A percentile compares a stretch with the other conserved stretches of the same genome.
Conservation (phyloP, 495 filamentous ascomycete species). For the Penicillium canariense region DNA sequence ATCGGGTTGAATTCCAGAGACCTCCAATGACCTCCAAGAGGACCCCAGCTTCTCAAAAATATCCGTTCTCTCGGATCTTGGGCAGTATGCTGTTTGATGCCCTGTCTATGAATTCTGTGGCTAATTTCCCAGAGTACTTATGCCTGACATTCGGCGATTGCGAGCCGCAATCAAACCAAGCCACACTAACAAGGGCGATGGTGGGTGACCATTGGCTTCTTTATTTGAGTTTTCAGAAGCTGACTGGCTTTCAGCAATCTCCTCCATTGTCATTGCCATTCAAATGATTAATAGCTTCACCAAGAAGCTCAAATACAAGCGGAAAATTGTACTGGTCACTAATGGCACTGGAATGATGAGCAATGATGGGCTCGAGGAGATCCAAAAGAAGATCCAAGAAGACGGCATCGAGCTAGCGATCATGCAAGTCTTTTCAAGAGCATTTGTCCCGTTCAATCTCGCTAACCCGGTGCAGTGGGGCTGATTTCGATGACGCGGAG, state of each 20-base stretch:
- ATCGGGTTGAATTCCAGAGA: conserved; percentile 44
- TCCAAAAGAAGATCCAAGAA: conserved; percentile 67
- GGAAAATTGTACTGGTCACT: conserved; percentile 81
- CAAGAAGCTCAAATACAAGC: conserved; percentile 85
- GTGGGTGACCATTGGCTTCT: conserved; percentile 26
- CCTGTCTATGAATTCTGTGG: neutral
- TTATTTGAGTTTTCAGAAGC: neutral
- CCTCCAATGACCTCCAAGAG: conserved; percentile 61
- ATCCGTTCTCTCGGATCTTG: conserved; percentile 66
- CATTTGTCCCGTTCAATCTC: neutral
- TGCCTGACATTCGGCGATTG: conserved; percentile 66
- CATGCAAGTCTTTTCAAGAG: conserved; percentile 55
- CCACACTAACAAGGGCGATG: conserved; percentile 71
- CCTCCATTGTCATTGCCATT: conserved; percentile 79
- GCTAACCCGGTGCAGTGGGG: conserved; percentile 61
- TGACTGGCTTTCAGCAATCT: conserved; percentile 57
- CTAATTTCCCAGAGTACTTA: conserved; percentile 52
- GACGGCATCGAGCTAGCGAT: conserved; percentile 74
- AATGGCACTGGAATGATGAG: conserved; percentile 73
- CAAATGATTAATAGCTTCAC: conserved; percentile 79
- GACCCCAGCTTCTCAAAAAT: conserved; percentile 75
- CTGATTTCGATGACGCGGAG: conserved; percentile 92
- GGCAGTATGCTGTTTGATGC: conserved; percentile 50
- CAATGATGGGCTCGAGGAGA: conserved; percentile 58
- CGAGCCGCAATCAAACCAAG: conserved; percentile 61